Evolutionary conservation across 1,139 yeast genomes (phyloP), one percentile per base, ranked within the genome.

Genomic region (Torulaspora pretoriensis): DNA sequence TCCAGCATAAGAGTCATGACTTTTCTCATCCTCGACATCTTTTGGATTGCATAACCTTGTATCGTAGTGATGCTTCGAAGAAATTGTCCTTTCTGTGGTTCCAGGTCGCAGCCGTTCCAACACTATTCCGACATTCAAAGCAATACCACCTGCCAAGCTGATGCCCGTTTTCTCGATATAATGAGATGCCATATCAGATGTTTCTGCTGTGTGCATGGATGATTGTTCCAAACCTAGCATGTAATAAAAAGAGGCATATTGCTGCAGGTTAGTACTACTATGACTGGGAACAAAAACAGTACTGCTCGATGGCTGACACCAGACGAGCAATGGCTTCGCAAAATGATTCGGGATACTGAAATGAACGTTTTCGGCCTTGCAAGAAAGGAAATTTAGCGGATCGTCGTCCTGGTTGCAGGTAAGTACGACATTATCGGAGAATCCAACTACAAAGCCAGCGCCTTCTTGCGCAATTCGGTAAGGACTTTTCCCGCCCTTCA

Each of bases 401-500:
- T 80, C 73, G 25, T 77, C 81, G 16, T 77, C 70, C 16, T 78
- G 79, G 63, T 88, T 88, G 41, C 88, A 71, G 4, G 68, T 60
- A 43, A 88, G 70, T 2, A 61, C 58, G 3, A 86, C 89, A 55
- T 82, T 72, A 38, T 83, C 77, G 52, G 78, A 77, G 82, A 96
- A 90, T 26, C 82, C 78, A 55, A 89, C 77, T 1, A 83, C 80
- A 62, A 88, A 85, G 0, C 98, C 98, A 2, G 96, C 77, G 40
- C 81, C 74, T 9, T 71, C 69, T 1, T 88, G 90, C 5, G 80
- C 72, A 34, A 90, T 64, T 19, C 74, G 73, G 59, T 90, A 87
- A 0, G 98, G 98, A 54, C 80, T 77, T 43, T 78, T 72, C 0
- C 94, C 79, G 12, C 95, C 88, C 45, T 69, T 68, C 48, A 83